These are phyloP conservation scores for Beauveria scarabaeidicola DNA, from an alignment of 2,329 filamentous ascomycete genomes.

Conservation along the genomic window DNA sequence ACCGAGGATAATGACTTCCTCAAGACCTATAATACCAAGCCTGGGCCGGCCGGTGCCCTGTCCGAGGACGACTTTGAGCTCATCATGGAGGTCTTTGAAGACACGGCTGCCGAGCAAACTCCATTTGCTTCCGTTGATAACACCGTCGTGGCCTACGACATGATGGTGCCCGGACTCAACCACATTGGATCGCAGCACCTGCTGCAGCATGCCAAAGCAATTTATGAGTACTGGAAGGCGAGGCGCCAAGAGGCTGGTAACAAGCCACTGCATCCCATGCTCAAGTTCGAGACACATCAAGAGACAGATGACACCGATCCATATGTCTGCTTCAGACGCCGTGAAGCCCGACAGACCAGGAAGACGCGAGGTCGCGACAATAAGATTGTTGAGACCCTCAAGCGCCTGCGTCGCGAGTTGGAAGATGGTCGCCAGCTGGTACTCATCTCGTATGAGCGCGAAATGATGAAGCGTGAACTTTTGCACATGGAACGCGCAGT, in stretches of 20 bases:
- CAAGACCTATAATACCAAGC: constrained; percentile 73
- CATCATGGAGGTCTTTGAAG: constrained; percentile 91
- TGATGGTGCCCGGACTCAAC: constrained; percentile 61
- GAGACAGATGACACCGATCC: constrained; percentile 94
- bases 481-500: constrained; percentile 66
- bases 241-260: constrained; percentile 60
- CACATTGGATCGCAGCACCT: constrained; percentile 41
- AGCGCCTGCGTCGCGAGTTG: constrained; percentile 80
- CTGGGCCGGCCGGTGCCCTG: constrained; percentile 53
- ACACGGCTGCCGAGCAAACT: constrained; percentile 72
- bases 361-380: constrained; percentile 92
- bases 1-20: constrained; percentile 83
- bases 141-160: constrained; percentile 67
- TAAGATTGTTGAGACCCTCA: constrained; percentile 89
- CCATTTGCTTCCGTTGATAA: constrained; percentile 88
- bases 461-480: constrained; percentile 69
- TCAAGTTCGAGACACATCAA: constrained; percentile 91
- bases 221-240: constrained; percentile 85
- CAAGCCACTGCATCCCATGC: constrained; percentile 61
- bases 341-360: constrained; percentile 86
- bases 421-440: constrained; percentile 82
- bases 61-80: constrained; percentile 89
- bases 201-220: constrained; percentile 57
- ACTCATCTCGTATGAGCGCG: constrained; percentile 67
- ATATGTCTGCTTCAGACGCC: constrained; percentile 94